phyloP scores from a whole-genome alignment of 345 rosid genomes.

The Salix viminalis region DNA sequence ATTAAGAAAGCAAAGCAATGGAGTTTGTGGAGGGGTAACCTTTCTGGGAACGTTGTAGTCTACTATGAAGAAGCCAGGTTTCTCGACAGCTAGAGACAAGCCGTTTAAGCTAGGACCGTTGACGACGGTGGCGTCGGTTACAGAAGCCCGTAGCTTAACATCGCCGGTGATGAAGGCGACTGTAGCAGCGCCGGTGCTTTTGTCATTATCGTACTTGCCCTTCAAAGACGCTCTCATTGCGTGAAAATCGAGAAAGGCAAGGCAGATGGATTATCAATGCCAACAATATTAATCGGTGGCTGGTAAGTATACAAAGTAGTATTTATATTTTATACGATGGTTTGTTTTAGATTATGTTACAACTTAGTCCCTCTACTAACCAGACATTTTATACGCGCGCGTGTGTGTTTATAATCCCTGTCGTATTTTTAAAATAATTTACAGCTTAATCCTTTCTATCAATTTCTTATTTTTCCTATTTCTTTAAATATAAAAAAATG shows the following conservation, averaged over 20 bases:
- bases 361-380: too few species aligned
- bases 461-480: too few species aligned
- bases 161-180: slow-evolving; percentile 57
- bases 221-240: slow-evolving; percentile 79
- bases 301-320: background rate
- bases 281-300: background rate
- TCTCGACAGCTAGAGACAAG: slow-evolving; percentile 65
- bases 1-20: background rate
- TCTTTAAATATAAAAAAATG: too few species aligned
- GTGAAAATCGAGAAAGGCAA: slow-evolving; percentile 16
- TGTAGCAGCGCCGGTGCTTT: slow-evolving; percentile 46
- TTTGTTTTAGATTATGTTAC: too few species aligned
- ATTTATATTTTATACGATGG: too few species aligned
- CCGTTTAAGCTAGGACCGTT: slow-evolving; percentile 79
- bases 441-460: too few species aligned
- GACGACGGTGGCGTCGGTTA: slow-evolving; percentile 79
- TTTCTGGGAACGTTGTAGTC: slow-evolving; percentile 80
- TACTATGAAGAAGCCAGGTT: slow-evolving; percentile 73
- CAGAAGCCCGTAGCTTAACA: slow-evolving; percentile 65
- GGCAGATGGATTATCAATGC: slow-evolving; percentile 3
- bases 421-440: too few species aligned
- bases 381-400: too few species aligned
- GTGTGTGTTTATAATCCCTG: too few species aligned
- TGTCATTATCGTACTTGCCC: slow-evolving; percentile 59
- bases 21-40: slow-evolving; percentile 23